Evolutionary conservation across 768 basidiomycete species (phyloP), one percentile per base, ranked within the genome.

Genomic region (Lyophyllum atratum): DNA sequence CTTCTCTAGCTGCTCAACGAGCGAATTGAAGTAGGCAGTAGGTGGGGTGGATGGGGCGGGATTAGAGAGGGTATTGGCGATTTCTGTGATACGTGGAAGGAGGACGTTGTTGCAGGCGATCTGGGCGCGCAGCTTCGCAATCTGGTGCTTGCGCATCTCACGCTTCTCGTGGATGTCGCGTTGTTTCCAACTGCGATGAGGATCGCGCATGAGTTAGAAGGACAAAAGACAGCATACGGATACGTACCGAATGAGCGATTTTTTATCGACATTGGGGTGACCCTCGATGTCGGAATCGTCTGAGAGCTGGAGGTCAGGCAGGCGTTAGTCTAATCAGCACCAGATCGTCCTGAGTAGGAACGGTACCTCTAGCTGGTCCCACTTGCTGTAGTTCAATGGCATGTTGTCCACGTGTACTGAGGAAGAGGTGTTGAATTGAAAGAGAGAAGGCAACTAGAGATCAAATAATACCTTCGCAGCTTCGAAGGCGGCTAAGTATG

Each of bases 131-230:
- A 94, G 80, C 52, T 86, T 79, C 0, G 78, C 76, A 70, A 98
- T 96, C 63, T 82, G 86, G 54, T 78, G 77, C 68, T 90, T 94
- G 61, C 94, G 87, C 50, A 68, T 70, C 68, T 95, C 91, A 55
- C 97, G 90, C 75, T 97, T 95, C 73, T 98, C 95, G 76, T 98
- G 97, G 64, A 98, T 98, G 72, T 96, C 92, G 66, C 95, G 92
- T 70, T 96, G 96, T 70, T 95, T 95, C 95, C 93, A 96, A 66
- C 95, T 94, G 64, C 15, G 44, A 51, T 37, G 15, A 48, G 11
- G 33, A 59, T 44, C 14, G 22, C 24, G 46, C 22, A 25, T 56
- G 33, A 12, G 48, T 37, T 25, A 53, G 7, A 33, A 50, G 49
- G 55, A 28, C 15, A 24, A 14, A 15, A 19, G 11, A 55, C 4